phyloP scores from a whole-genome alignment of 2,329 filamentous ascomycete genomes.

The Colletotrichum theobromicola region DNA sequence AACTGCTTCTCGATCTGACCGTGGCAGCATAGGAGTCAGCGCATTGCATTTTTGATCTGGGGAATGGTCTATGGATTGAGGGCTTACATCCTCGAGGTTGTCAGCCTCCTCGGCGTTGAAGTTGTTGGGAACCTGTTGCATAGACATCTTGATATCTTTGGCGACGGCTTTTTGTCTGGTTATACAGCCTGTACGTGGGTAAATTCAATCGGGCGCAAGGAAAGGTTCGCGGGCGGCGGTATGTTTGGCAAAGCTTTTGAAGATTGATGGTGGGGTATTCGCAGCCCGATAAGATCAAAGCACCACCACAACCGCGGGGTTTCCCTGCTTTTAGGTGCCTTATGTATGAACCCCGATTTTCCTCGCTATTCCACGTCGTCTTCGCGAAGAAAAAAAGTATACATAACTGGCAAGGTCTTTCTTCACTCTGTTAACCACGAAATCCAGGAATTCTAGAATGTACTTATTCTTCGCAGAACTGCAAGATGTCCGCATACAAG shows the following conservation, averaged over 20 bases:
- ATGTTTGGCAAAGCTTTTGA: neutral
- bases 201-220: neutral
- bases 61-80: neutral
- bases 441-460: neutral
- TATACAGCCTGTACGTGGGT: neutral
- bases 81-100: constrained; percentile 61
- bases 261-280: constrained; percentile 8
- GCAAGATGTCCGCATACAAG: neutral
- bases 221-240: neutral
- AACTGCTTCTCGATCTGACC: constrained; percentile 97
- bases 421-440: neutral
- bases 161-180: neutral
- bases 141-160: neutral
- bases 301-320: neutral
- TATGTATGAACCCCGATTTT: neutral
- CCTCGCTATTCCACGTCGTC: too few relatives aligned
- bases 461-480: neutral
- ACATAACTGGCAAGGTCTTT: too few relatives aligned
- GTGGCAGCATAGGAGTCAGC: neutral
- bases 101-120: constrained; percentile 63
- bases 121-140: constrained; percentile 50
- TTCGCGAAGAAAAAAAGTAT: too few relatives aligned
- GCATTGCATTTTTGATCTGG: neutral
- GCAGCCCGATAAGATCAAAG: neutral
- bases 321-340: neutral